Base-by-base conservation (phyloP, 2,329 filamentous ascomycete genomes). In the Stachybotrys echinatus region DNA sequence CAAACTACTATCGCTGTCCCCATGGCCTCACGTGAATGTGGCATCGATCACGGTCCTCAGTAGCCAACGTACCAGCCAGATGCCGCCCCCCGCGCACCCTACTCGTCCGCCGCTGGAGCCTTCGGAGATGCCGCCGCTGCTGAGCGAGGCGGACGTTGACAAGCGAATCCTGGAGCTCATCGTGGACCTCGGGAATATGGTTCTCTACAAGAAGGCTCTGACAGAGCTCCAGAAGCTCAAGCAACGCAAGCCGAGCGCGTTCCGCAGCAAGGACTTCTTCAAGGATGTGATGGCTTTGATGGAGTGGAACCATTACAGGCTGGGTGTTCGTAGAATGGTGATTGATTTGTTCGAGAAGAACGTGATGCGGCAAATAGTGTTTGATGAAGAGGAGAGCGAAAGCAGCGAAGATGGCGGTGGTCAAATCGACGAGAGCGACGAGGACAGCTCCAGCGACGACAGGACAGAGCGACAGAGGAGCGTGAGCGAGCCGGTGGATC, bases 321-420 rank as follows among this genome's bases (percentile, higher is more conserved):
- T 99, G 2, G 87, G 86, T 1, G 88, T 95, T 23, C 87, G 92
- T 54, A 85, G 92, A 43, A 92, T 96, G 70, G 88, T 96, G 34
- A 85, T 97, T 52, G 94, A 97, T 64, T 72, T 99, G 20, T 99
- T 99, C 61, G 92, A 97, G 62, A 94, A 92, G 69, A 85, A 82
- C 52, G 89, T 97, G 42, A 77, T 97, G 69, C 79, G 91, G 55
- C 82, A 83, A 56, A 88, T 96, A 52, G 88, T 99, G 12, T 84
- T 95, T 51, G 87, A 88, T 19, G 70, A 68, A 19, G 70, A 71
- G 10, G 86, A 87, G 47, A 87, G 89, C 19, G 86, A 89, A 48
- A 87, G 89, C 47, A 68, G 63, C 31, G 67, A 63, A 34, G 68
- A 70, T 12, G 64, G 63, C 18, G 69, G 70, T 12, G 84, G 85